phyloP scores from a whole-genome alignment of 106 monocot species.

The Phalaenopsis aphrodite region DNA sequence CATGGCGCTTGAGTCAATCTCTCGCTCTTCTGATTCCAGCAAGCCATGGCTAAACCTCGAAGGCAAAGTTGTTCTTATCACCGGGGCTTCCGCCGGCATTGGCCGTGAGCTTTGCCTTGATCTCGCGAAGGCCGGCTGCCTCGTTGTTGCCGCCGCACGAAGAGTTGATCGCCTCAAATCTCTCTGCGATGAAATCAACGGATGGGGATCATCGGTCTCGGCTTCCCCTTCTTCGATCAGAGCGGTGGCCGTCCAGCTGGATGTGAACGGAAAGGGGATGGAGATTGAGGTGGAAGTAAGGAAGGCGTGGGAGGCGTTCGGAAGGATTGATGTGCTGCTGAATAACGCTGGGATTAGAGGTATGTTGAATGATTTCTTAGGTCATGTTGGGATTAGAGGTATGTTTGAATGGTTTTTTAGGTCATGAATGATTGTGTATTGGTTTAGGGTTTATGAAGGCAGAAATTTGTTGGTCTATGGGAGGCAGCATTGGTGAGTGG shows the following conservation, averaged over 20 bases:
- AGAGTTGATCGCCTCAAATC: constrained; percentile 26
- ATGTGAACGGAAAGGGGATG: constrained; percentile 27
- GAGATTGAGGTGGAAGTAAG: constrained; percentile 33
- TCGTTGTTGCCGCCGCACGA: constrained; percentile 33
- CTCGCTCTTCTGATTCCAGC: neutral
- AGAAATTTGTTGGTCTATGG: neutral
- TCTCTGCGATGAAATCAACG: constrained; percentile 42
- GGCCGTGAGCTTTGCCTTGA: constrained; percentile 31
- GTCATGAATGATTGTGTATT: neutral
- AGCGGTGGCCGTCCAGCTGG: constrained; percentile 43
- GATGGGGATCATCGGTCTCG: neutral
- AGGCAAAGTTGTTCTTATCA: constrained; percentile 38
- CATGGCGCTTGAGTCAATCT: neutral
- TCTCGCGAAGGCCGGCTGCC: constrained; percentile 24
- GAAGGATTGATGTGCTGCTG: constrained; percentile 51
- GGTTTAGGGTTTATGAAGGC: neutral
- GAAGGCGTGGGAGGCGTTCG: constrained; percentile 59
- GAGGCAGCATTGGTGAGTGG: neutral
- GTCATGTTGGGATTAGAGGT: neutral
- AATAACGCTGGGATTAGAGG: constrained; percentile 80
- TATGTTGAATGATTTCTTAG: constrained; percentile 8
- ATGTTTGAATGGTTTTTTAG: neutral
- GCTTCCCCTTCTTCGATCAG: neutral
- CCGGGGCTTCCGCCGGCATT: constrained; percentile 36
- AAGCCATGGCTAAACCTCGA: constrained; percentile 7